Evolutionary conservation across 2,329 filamentous ascomycete genomes (phyloP), one percentile per base, ranked within the genome.

Genomic region (Sporothrix inflata): DNA sequence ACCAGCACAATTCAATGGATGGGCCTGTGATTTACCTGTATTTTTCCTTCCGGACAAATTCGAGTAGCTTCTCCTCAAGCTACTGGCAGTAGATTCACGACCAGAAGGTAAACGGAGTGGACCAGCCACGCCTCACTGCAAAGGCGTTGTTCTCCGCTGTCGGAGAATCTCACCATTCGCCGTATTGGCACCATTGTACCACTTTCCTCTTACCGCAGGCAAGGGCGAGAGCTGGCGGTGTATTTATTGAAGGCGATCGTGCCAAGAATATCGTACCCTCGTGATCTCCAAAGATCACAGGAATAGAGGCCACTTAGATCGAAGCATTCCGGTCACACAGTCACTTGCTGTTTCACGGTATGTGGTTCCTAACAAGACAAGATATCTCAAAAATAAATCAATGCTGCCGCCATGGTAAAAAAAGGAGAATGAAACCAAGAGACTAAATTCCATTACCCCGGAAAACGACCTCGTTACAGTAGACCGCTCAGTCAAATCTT

Each of bases 401-500:
- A 63, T 6, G 16, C 19, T 8, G 14, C 42, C 57, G 57, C 34
- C 57, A 63, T 42, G 57, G n/a, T 63, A 63, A 27, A 27, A 30
- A 0, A 27, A 19, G 6, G 40, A 6, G 11, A 61, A 40, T 11
- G 4, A 40, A 34, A 14, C 16, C 9, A 61, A 61, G 4, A 24
- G 9, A 19, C 34, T 34, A 34, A 9, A 16, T 47, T 47, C 14
- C 45, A 12, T 47, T 4, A 27, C 53, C 34, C 53, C 27, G 24
- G 11, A 19, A 24, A 24, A 3, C 21, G 16, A 34, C 19, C 5
- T 57, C 24, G 7, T 19, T 12, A 24, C 12, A 51, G 19, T 40
- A 21, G 8, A 21, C 4, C n/a, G 9, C 21, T 57, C 19, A 71
- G 71, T 81, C 80, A 65, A 81, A 81, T 53, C 80, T 78, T 57